These are phyloP conservation scores for Carex sylvatica DNA, from an alignment of 202 grass and related monocot species.

Conservation along the genomic window DNA sequence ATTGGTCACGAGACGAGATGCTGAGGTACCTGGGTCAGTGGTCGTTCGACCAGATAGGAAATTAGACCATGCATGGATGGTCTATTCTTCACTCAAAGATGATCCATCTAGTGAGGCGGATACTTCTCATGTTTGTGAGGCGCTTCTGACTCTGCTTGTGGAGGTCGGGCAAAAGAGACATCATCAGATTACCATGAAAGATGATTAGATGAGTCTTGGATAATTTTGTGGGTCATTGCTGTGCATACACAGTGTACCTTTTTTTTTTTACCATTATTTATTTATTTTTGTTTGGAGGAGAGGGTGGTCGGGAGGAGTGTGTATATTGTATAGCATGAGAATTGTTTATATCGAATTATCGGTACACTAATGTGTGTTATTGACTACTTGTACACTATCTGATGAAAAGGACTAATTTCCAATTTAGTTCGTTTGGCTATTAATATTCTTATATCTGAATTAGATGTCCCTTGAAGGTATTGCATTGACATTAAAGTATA, in stretches of 20 bases:
- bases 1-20: constrained; percentile 68
- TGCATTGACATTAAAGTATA: background rate
- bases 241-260: background rate
- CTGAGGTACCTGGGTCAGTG: constrained; percentile 75
- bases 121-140: constrained; percentile 81
- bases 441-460: background rate
- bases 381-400: background rate
- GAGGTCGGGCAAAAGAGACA: constrained; percentile 74
- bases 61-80: constrained; percentile 94
- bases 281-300: background rate
- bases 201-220: constrained; percentile 40
- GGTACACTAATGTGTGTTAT: background rate
- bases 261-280: background rate
- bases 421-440: background rate
- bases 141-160: constrained; percentile 69
- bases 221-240: background rate
- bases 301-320: background rate
- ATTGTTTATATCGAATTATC: background rate
- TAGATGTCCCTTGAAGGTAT: background rate
- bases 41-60: constrained; percentile 58
- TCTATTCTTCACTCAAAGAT: constrained; percentile 70
- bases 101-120: constrained; percentile 54
- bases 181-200: constrained; percentile 69
- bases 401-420: background rate
- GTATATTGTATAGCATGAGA: background rate